These are phyloP conservation scores for Pleochaeta shiraiana DNA, from an alignment of 2,329 filamentous ascomycete genomes.

Conservation along the genomic window DNA sequence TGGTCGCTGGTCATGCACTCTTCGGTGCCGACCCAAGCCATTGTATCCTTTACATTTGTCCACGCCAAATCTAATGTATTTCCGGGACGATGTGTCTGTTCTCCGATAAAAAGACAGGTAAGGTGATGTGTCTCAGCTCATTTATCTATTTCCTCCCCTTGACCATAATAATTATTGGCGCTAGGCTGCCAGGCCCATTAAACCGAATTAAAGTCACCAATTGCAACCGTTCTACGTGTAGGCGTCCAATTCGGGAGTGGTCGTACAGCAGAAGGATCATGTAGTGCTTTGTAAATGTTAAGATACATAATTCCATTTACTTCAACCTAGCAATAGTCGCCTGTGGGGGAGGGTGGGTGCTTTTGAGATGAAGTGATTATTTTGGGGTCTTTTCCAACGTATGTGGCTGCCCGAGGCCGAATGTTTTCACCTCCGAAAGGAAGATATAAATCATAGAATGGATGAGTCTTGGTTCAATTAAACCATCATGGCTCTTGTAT, in stretches of 20 bases:
- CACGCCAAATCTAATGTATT: not conserved
- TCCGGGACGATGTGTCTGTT: not conserved
- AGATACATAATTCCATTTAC: not conserved
- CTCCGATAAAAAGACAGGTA: not conserved
- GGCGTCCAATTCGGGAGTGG: not conserved
- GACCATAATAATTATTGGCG: not conserved
- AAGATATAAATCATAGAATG: too few species aligned
- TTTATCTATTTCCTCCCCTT: not conserved
- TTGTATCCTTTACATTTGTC: not conserved
- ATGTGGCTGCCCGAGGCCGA: too few species aligned
- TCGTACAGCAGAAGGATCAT: not conserved
- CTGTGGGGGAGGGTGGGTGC: not conserved
- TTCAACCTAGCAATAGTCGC: not conserved
- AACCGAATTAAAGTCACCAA: too few species aligned
- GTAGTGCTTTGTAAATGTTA: not conserved
- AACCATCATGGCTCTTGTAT: not conserved
- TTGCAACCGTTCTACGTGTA: too few species aligned
- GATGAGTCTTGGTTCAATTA: too few species aligned
- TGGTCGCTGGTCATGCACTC: constrained; percentile 1
- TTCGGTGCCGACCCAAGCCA: not conserved
- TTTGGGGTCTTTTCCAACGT: too few species aligned
- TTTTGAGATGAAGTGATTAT: not conserved
- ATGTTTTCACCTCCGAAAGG: too few species aligned
- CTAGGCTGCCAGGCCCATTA: too few species aligned
- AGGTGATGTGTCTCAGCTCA: not conserved